Evolutionary conservation across 163 green algal species (phyloP), one percentile per base, ranked within the genome.

Genomic region (Scenedesmus sp.): DNA sequence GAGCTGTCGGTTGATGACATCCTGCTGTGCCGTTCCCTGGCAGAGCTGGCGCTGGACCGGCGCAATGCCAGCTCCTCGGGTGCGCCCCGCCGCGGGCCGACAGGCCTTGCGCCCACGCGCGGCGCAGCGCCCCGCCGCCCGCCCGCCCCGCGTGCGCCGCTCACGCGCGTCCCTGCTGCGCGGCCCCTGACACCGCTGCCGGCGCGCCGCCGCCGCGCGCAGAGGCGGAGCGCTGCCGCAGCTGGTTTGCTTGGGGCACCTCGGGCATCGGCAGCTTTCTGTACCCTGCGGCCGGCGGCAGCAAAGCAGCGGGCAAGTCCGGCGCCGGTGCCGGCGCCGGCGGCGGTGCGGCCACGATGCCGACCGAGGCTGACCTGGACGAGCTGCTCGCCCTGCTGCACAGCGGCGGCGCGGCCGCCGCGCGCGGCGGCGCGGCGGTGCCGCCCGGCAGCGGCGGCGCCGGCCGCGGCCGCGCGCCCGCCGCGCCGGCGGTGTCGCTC

Each of bases 211-310:
- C 56, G 62, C 18, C 15, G 63, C 33, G 7, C 63, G 65, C 53
- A 75, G 79, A 75, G 53, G 70, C 66, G 11, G 60, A 63, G 22
- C 28, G 48, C 6, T 66, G 60, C 44, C 69, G 75, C 72, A 88
- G 78, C 75, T 92, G 89, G 87, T 53, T 95, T 50, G 72, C 82
- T 4, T 94, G 92, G 88, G 86, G 89, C 22, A 45, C 94, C 51
- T 89, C 91, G 6, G 78, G 82, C 6, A 75, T 91, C 2, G 86
- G 80, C 2, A 73, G 82, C 22, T 93, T 92, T 58, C 71, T 95
- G 22, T 77, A 83, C 79, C 70, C 67, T 36, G 47, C 63, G 42
- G 44, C 53, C 75, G 56, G 24, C 50, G 67, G 51, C 51, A 48
- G 73, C 39, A 60, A 36, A 51, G 33, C 1, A 45, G 63, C 42